Evolutionary conservation across 345 rosid genomes (phyloP).

Genomic region (Lenwebbia sp.): DNA sequence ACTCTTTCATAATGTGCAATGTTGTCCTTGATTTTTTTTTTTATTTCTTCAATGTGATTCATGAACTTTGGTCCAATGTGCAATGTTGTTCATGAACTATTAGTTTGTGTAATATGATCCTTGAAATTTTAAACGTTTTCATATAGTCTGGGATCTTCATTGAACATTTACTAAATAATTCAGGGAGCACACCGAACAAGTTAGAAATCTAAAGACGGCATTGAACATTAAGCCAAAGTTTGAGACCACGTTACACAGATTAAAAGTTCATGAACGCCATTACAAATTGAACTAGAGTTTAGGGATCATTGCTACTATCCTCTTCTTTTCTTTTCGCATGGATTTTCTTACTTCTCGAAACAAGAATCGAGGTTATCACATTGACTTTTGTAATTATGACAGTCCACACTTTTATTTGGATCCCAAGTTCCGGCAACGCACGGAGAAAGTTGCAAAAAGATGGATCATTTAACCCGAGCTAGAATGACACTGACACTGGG

Average conservation of each 20-base stretch:
- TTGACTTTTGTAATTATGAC: neutral
- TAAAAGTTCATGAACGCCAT: fast-evolving
- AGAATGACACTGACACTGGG: neutral
- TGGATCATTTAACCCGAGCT: neutral
- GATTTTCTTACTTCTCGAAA: neutral
- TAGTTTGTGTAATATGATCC: too few species aligned
- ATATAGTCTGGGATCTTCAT: too few species aligned
- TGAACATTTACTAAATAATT: too few species aligned
- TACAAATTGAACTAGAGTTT: neutral
- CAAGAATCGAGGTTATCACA: neutral
- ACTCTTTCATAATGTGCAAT: neutral
- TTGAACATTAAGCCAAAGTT: too few species aligned
- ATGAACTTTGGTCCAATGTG: fast-evolving
- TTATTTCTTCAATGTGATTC: neutral
- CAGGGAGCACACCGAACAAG: too few species aligned
- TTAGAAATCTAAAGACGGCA: too few species aligned
- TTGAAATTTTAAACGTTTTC: too few species aligned
- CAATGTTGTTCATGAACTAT: too few species aligned
- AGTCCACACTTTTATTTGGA: neutral
- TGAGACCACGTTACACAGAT: neutral
- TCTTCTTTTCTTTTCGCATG: neutral
- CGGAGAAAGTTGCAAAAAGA: neutral
- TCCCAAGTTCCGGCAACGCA: neutral
- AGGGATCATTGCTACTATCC: fast-evolving
- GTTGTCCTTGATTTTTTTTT: neutral